Evolutionary conservation across 495 filamentous ascomycete genomes (phyloP), one percentile per base, ranked within the genome.

Genomic region (Podospora pseudocomata): DNA sequence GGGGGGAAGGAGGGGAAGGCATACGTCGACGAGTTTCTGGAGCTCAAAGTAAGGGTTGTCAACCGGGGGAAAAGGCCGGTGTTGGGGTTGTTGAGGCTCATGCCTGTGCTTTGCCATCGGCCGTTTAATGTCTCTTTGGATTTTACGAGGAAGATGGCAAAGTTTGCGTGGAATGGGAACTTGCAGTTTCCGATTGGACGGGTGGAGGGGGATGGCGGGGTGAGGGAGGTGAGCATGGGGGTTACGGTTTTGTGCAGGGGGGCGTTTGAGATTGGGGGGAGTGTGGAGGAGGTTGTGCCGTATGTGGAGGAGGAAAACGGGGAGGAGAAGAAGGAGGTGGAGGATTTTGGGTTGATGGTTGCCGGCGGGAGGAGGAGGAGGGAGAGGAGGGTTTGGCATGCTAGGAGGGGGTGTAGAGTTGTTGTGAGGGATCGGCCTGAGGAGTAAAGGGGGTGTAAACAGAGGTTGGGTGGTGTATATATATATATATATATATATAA

Each of bases 201-300:
- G 4, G 72, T 97, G 1, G 75, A 77, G 6, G 84, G 86, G 0
- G 85, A 86, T 3, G 84, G 84, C 2, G 84, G 83, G 65, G 84
- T 76, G 7, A 82, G 80, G 1, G 81, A 85, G 70, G 80, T 91
- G 7, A 78, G 80, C 9, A 81, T 92, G 57, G 90, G 88, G 0
- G 82, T 93, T 27, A 90, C 89, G 49, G 86, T 88, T 16, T 84
- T 96, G 39, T 91, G 91, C 65, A 83, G 88, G 57, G 94, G 94
- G 6, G 88, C 91, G 66, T 97, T 92, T 74, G 93, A 97, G 76
- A 84, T 97, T 63, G 86, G 85, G 27, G 93, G 89, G 2, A 89
- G 85, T 16, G 87, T 97, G 0, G 94, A 97, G 78, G 94, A 97
- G 82, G 86, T 78, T 83, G 54, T 68, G 73, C 68, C 75, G 70